phyloP scores from a whole-genome alignment of 176 grass and related monocot species.

The Chrysopogon serrulatus region DNA sequence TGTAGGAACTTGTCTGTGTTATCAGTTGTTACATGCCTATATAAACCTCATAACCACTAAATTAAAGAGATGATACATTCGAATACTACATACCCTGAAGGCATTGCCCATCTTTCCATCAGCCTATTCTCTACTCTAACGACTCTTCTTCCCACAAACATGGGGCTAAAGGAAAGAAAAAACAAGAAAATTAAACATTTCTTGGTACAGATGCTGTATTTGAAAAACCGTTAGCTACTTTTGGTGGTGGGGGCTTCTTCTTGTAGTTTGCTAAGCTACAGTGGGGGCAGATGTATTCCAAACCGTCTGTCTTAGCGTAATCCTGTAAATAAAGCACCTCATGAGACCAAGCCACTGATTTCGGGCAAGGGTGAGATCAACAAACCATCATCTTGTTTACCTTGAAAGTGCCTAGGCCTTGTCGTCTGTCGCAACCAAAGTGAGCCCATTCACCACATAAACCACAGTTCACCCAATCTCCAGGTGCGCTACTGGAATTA shows the following conservation, averaged over 20 bases:
- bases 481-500: conserved; percentile 90
- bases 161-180: conserved; percentile 18
- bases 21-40: conserved; percentile 49
- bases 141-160: background rate
- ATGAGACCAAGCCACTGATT: background rate
- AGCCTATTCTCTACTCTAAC: conserved; percentile 44
- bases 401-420: conserved; percentile 92
- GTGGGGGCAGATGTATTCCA: conserved; percentile 98
- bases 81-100: conserved; percentile 35
- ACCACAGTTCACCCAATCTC: conserved; percentile 98
- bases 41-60: conserved; percentile 40
- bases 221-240: conserved; percentile 62
- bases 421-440: conserved; percentile 93
- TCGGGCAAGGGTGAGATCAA: background rate
- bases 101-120: conserved; percentile 6
- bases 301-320: conserved; percentile 92
- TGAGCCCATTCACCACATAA: conserved; percentile 99
- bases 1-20: conserved; percentile 21
- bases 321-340: conserved; percentile 48
- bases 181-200: conserved; percentile 45
- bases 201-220: conserved; percentile 48
- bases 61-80: conserved; percentile 48
- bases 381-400: conserved; percentile 12
- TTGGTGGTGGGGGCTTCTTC: conserved; percentile 58
- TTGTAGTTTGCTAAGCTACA: conserved; percentile 92